Evolutionary conservation across 2,329 filamentous ascomycete genomes (phyloP).

Genomic region (Colletotrichum limetticola): DNA sequence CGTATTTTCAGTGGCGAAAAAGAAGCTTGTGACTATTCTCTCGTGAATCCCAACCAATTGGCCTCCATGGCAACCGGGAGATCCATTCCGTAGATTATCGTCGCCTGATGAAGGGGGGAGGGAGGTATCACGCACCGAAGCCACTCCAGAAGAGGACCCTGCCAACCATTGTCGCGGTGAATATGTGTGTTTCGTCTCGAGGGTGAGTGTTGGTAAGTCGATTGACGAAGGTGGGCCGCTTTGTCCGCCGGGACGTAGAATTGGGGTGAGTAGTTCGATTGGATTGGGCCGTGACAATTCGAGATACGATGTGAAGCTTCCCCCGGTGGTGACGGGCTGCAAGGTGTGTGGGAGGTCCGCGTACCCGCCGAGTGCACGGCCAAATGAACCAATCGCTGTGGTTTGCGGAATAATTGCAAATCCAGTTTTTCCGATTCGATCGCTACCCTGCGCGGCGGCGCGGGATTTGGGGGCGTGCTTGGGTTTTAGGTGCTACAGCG

Average conservation of each 20-base stretch:
- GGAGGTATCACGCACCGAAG: conserved; percentile 77
- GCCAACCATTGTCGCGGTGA: conserved; percentile 62
- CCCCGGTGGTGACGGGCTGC: not conserved
- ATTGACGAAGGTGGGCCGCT: conserved; percentile 22
- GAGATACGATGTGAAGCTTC: conserved; percentile 27
- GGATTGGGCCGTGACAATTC: conserved; percentile 4
- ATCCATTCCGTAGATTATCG: not conserved
- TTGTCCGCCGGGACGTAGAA: conserved; percentile 17
- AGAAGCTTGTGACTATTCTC: not conserved
- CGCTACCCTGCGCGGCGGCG: not conserved
- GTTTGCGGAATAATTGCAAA: conserved; percentile 32
- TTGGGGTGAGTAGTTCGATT: conserved; percentile 15
- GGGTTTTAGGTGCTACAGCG: not conserved
- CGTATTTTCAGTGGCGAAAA: conserved; percentile 26
- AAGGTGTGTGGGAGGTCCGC: conserved; percentile 18
- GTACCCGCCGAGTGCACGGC: conserved; percentile 3
- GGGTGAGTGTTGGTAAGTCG: not conserved
- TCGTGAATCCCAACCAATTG: not conserved
- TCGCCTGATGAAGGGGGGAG: not conserved
- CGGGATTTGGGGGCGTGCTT: too few species aligned
- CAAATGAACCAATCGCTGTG: not conserved
- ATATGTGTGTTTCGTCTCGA: not conserved
- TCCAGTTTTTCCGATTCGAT: conserved; percentile 35
- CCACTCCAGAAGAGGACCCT: conserved; percentile 85
- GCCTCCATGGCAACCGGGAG: not conserved